A percentile compares a stretch with the other conserved stretches of the same genome.
phyloP scores from a whole-genome alignment of 208 protist genomes.

The Trypanosoma scelopori region DNA sequence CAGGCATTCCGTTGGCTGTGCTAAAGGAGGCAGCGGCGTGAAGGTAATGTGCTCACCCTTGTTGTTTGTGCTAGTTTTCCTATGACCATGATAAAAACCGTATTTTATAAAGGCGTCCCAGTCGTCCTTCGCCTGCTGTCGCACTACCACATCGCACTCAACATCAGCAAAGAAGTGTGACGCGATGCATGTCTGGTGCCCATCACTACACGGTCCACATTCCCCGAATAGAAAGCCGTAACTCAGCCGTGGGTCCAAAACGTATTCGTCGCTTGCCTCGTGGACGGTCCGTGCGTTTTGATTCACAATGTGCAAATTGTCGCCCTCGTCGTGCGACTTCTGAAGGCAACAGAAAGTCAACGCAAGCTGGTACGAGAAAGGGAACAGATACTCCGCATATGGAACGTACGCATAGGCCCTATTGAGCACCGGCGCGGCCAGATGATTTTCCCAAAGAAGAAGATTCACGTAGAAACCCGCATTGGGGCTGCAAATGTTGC shows the following conservation, averaged over 20 bases:
- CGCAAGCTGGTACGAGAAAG: constrained; percentile 59
- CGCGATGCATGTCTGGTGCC: neutral
- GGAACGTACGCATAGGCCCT: constrained; percentile 63
- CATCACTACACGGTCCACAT: neutral
- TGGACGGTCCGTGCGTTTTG: constrained; percentile 25
- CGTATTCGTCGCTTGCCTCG: constrained; percentile 22
- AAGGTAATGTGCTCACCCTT: constrained; percentile 14
- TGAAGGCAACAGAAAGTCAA: constrained; percentile 30
- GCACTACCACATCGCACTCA: constrained; percentile 14
- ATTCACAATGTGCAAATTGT: constrained; percentile 29
- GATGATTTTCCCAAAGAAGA: constrained; percentile 70
- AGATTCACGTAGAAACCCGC: constrained; percentile 90
- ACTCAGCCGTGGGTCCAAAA: constrained; percentile 52
- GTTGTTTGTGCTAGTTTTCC: constrained; percentile 16
- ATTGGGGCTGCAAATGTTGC: constrained; percentile 88
- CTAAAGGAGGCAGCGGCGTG: constrained; percentile 9
- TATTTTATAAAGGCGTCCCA: constrained; percentile 33
- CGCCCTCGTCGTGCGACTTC: constrained; percentile 4
- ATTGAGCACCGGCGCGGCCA: constrained; percentile 49
- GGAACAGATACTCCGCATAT: constrained; percentile 39
- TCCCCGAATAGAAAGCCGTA: constrained; percentile 57
- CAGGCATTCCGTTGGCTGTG: constrained; percentile 11
- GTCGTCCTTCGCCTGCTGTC: constrained; percentile 19
- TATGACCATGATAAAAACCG: constrained; percentile 30
- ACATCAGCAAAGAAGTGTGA: constrained; percentile 26